Base-by-base conservation (phyloP, 257 asterid species). In the Ilex asprella region DNA sequence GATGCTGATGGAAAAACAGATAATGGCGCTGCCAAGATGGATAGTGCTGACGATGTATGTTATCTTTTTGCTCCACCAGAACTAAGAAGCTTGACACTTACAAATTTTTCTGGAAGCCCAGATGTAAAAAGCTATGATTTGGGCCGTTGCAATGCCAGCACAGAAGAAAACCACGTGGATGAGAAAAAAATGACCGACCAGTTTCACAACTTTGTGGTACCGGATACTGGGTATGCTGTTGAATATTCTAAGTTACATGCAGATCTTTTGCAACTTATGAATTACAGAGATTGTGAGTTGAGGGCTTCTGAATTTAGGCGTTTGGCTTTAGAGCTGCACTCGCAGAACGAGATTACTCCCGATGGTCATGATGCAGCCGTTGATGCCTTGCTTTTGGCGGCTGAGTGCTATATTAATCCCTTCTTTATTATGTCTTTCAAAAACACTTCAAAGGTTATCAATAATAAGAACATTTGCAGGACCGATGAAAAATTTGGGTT, bases 361-460 rank as follows among this genome's bases (percentile, higher is more conserved):
- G 99, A 92, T 77, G 81, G 84, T 79, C 95, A 89, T 71, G 84
- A 74, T 69, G 85, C 89, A 35, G 86, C 89, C 58, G 75, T 89
- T 63, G 97, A 87, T 73, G 89, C 99, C 47, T 81, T 92, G 80
- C 95, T 92, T 80, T 82, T 92, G 65, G 97, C 96, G 14, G 99
- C 95, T 15, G 97, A 92, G 70, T 92, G 99, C 73, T 79, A 80
- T 68, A 81, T 87, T 49, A 89, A 86, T 87, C 99, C 99, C 62
- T 83, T 73, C 84, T 87, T 85, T 76, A 77, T 84, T 86, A 69
- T 68, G 77, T 68, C 94, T 67, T 79, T 77, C 69, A 61, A 73
- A 73, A 86, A 75, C 65, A 57, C 69, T 58, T 58, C 83, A 61
- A 59, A 75, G 74, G 80, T 70, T 67, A 64, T 70, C 31, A 51